These are phyloP conservation scores for Monoraphidium neglectum DNA, from an alignment of 139 green algal genomes.

Conservation along the genomic window DNA sequence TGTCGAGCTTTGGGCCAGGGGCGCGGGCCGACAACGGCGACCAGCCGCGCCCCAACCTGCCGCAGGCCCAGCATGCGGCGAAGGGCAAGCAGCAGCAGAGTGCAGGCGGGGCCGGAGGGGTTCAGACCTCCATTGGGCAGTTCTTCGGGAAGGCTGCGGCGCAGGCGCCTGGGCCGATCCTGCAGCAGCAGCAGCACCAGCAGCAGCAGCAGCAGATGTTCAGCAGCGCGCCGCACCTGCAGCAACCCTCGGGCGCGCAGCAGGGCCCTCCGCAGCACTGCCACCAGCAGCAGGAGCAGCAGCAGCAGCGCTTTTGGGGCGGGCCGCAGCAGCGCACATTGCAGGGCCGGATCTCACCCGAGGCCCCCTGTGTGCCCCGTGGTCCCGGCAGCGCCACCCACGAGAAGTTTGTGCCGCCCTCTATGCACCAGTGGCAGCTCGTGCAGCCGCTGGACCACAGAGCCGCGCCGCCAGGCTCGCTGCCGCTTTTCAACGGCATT, in stretches of 20 bases:
- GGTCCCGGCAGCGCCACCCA: not conserved
- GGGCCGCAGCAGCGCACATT: not conserved
- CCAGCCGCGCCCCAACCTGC: too few species aligned
- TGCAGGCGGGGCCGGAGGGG: too few species aligned
- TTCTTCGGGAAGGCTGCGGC: too few species aligned
- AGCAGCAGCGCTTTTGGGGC: not conserved
- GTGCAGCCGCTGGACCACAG: conserved; percentile 2
- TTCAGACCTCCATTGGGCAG: too few species aligned
- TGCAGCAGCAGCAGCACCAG: not conserved
- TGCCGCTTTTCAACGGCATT: too few species aligned
- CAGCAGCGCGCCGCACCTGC: not conserved
- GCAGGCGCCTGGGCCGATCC: not conserved
- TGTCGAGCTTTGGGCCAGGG: too few species aligned
- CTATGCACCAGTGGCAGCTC: conserved; percentile 2
- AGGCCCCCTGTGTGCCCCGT: too few species aligned
- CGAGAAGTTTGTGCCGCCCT: not conserved
- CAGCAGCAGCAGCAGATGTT: too few species aligned
- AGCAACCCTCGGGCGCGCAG: not conserved
- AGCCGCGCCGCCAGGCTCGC: too few species aligned
- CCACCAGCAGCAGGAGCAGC: conserved; percentile 6
- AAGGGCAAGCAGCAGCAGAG: conserved; percentile 5
- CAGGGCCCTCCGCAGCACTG: not conserved
- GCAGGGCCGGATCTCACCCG: too few species aligned
- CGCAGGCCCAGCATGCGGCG: too few species aligned
- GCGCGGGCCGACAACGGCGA: too few species aligned